These are phyloP conservation scores for Beauveria bassiana DNA, from an alignment of 2,329 filamentous ascomycete species.

Conservation along the genomic window DNA sequence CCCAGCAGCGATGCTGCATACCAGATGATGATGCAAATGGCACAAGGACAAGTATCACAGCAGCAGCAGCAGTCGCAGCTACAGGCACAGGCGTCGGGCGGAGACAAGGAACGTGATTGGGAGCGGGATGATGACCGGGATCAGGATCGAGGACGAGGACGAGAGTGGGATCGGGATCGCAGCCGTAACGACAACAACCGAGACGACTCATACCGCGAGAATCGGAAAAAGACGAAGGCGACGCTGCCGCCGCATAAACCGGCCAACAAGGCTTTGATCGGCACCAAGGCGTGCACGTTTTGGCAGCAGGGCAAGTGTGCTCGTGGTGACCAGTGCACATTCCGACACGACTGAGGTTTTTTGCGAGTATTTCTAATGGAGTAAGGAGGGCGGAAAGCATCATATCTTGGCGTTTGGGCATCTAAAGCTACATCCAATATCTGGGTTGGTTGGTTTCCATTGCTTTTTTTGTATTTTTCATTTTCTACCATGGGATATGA, in stretches of 20 bases:
- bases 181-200: constrained; percentile 26
- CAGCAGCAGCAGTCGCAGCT: constrained; percentile 11
- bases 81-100: constrained; percentile 14
- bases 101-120: constrained; percentile 19
- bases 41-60: constrained; percentile 29
- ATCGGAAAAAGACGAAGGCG: constrained; percentile 30
- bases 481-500: background rate
- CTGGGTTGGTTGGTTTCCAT: background rate
- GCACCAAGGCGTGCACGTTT: constrained; percentile 63
- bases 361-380: background rate
- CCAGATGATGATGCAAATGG: constrained; percentile 33
- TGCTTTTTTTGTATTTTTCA: constrained; percentile 7
- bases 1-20: constrained; percentile 14
- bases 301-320: constrained; percentile 64
- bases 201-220: constrained; percentile 27
- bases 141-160: constrained; percentile 6
- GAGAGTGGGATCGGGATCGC: constrained; percentile 27
- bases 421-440: background rate
- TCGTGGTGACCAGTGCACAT: constrained; percentile 67
- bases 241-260: constrained; percentile 35
- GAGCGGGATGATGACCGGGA: constrained; percentile 17
- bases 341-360: constrained; percentile 50
- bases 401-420: constrained; percentile 7
- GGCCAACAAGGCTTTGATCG: constrained; percentile 49
- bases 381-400: background rate